These are phyloP conservation scores for Pythium periplocum DNA, from an alignment of 352 stramenopile species.

Conservation along the genomic window DNA sequence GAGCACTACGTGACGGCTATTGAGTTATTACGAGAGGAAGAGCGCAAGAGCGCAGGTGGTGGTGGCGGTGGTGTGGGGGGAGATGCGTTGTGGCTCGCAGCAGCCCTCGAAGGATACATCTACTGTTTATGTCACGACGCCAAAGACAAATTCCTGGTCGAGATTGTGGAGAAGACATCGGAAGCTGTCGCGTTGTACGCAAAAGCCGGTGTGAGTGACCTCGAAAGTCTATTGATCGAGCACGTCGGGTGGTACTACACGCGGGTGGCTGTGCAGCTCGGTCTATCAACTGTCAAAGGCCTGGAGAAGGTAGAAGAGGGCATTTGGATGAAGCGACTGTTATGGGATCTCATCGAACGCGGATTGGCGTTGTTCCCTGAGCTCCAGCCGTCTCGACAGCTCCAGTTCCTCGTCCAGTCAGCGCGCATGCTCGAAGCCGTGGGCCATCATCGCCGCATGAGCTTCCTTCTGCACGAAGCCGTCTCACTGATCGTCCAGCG, in stretches of 20 bases:
- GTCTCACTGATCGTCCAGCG: conserved; percentile 27
- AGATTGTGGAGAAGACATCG: conserved; percentile 75
- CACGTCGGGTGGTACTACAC: conserved; percentile 75
- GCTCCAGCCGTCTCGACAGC: conserved; percentile 37
- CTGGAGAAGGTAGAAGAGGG: conserved; percentile 41
- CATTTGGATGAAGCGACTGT: conserved; percentile 63
- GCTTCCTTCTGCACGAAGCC: conserved; percentile 71
- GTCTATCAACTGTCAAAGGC: conserved; percentile 11
- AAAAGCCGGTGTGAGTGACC: conserved; percentile 47
- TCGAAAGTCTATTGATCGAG: conserved; percentile 71
- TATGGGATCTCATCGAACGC: conserved; percentile 65
- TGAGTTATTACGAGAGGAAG: conserved; percentile 73
- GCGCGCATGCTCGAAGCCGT: conserved; percentile 65
- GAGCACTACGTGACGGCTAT: conserved; percentile 68
- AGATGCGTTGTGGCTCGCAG: conserved; percentile 75
- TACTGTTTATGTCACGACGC: conserved; percentile 51
- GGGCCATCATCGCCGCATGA: conserved; percentile 53
- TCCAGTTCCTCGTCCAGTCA: conserved; percentile 61
- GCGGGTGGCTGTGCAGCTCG: conserved; percentile 28
- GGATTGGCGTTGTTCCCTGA: conserved; percentile 48
- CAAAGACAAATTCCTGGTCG: conserved; percentile 53
- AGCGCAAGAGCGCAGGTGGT: conserved; percentile 45
- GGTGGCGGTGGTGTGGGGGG: conserved; percentile 7
- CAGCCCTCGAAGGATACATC: conserved; percentile 68
- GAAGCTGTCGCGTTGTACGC: conserved; percentile 69